phyloP scores from a whole-genome alignment of 805 yeast genomes.

The Wickerhamomyces pijperi region DNA sequence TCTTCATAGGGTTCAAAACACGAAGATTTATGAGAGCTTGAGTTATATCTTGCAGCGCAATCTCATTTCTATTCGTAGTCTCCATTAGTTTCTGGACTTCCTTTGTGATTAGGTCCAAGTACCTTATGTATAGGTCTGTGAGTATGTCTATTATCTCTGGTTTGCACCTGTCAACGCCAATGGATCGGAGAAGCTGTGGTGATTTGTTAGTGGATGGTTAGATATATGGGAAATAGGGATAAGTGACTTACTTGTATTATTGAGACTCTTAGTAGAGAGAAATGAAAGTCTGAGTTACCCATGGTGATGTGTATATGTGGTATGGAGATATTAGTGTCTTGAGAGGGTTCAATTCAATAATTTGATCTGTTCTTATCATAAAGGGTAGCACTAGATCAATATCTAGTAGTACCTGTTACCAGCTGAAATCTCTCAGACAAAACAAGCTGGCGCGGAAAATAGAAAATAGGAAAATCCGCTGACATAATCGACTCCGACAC shows the following conservation, averaged over 20 bases:
- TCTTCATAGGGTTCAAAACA: slow-evolving; percentile 45
- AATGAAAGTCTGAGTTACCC: slow-evolving; percentile 30
- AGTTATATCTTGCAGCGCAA: slow-evolving; percentile 55
- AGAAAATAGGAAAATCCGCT: too few relatives aligned
- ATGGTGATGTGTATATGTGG: slow-evolving; percentile 2
- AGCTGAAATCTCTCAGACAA: too few relatives aligned
- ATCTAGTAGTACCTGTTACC: too few relatives aligned
- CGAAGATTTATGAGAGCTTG: slow-evolving; percentile 59
- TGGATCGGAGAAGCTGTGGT: slow-evolving; percentile 58
- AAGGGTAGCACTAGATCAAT: too few relatives aligned
- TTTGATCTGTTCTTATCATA: too few relatives aligned
- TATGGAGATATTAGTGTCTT: neutral
- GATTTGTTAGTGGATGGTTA: too few relatives aligned
- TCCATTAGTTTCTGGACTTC: slow-evolving; percentile 41
- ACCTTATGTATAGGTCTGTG: slow-evolving; percentile 67
- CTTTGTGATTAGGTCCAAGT: slow-evolving; percentile 40
- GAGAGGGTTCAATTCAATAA: too few relatives aligned
- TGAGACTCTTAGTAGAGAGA: slow-evolving; percentile 35
- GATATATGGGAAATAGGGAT: neutral
- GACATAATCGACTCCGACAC: too few relatives aligned
- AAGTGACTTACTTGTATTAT: slow-evolving; percentile 30
- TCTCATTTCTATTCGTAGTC: slow-evolving; percentile 32
- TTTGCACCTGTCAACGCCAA: slow-evolving; percentile 74
- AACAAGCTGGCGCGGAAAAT: too few relatives aligned
- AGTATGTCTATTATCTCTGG: slow-evolving; percentile 62